Evolutionary conservation across 2,329 filamentous ascomycete species (phyloP).

Genomic region (Leptographium galeiforme): DNA sequence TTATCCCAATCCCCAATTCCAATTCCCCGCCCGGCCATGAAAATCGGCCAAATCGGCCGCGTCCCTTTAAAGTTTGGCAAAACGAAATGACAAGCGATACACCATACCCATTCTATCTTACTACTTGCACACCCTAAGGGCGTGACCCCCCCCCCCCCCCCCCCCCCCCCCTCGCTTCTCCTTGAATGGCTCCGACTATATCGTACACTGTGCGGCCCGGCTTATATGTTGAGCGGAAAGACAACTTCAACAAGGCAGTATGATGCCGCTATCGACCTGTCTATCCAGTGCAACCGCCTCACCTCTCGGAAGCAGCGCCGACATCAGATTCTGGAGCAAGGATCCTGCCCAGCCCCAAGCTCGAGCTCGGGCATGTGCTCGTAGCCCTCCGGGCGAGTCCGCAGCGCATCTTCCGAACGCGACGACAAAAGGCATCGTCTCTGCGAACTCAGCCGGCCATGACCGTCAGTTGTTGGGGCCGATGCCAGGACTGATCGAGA

Average conservation of each 20-base stretch:
- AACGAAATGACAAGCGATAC: neutral
- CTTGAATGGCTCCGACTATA: constrained; percentile 19
- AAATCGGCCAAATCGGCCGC: too few species aligned
- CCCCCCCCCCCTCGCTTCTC: neutral
- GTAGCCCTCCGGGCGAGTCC: neutral
- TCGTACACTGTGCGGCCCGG: neutral
- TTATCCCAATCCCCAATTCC: too few species aligned
- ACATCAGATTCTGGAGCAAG: neutral
- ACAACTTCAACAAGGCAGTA: constrained; percentile 10
- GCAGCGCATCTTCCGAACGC: neutral
- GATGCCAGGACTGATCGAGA: too few species aligned
- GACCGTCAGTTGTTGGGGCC: too few species aligned
- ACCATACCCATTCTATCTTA: neutral
- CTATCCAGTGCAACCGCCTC: neutral
- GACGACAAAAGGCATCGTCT: too few species aligned
- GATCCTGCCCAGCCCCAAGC: too few species aligned
- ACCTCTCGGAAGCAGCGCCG: constrained; percentile 1
- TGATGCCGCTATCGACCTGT: constrained; percentile 17
- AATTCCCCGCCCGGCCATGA: too few species aligned
- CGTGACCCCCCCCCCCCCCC: neutral
- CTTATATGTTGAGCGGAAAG: constrained; percentile 12
- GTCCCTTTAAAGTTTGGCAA: neutral
- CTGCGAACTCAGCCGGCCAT: too few species aligned
- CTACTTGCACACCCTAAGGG: neutral
- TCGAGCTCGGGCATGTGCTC: neutral